Conservation (phyloP, 169 alveolate genomes). For the Plasmodium berghei region DNA sequence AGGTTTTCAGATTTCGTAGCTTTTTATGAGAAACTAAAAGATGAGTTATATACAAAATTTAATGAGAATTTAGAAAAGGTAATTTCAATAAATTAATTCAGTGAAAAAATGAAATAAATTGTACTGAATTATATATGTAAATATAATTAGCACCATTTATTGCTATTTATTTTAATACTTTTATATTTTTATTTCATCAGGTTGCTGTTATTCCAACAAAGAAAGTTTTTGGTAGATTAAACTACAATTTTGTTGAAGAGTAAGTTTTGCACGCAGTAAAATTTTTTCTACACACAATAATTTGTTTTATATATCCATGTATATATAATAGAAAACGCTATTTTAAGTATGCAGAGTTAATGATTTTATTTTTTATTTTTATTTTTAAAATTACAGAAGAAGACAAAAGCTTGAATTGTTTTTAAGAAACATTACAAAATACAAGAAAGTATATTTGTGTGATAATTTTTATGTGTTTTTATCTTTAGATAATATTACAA, state of each 20-base stretch:
- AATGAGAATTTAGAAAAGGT: constrained; percentile 46
- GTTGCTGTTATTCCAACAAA: constrained; percentile 51
- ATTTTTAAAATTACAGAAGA: neutral
- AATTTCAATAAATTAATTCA: neutral
- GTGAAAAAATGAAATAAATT: neutral
- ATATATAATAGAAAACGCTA: neutral
- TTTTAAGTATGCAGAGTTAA: too few species aligned
- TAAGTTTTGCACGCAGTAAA: constrained; percentile 6
- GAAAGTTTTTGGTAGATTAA: constrained; percentile 42
- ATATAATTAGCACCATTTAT: neutral
- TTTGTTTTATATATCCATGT: neutral
- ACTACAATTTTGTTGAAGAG: constrained; percentile 67
- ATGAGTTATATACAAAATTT: constrained; percentile 36
- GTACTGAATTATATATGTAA: neutral
- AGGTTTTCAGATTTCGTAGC: constrained; percentile 51
- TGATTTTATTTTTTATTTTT: too few species aligned
- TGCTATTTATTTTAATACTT: neutral
- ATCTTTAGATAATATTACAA: constrained; percentile 44
- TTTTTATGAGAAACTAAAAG: constrained; percentile 29
- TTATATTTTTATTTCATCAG: neutral
- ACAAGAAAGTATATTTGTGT: constrained; percentile 35
- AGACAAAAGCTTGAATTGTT: constrained; percentile 56
- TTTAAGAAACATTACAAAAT: constrained; percentile 10
- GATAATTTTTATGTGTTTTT: constrained; percentile 50
- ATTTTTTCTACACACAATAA: neutral